A percentile compares a stretch with the other conserved stretches of the same genome.
Evolutionary conservation across 2,329 filamentous ascomycete genomes (phyloP).

Genomic region (Epichloe baconii): DNA sequence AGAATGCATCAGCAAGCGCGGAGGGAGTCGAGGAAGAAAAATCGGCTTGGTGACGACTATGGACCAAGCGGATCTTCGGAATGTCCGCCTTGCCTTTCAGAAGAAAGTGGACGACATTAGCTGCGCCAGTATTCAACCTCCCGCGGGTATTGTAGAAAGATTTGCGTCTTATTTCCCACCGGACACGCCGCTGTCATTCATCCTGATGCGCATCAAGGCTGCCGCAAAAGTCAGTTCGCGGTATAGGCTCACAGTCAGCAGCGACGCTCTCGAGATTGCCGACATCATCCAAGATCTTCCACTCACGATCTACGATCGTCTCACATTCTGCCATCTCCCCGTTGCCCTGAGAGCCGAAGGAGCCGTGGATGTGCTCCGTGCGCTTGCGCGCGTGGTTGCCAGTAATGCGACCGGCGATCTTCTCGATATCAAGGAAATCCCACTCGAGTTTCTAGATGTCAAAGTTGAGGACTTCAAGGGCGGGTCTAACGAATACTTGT

Average conservation of each 20-base stretch:
- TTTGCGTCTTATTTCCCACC: slow-evolving; percentile 75
- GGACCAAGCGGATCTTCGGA: slow-evolving; percentile 52
- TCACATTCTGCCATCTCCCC: slow-evolving; percentile 64
- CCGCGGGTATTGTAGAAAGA: slow-evolving; percentile 54
- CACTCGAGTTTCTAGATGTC: slow-evolving; percentile 62
- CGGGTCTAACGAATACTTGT: slow-evolving; percentile 43
- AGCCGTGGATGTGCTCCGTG: slow-evolving; percentile 39
- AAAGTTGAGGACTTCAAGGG: slow-evolving; percentile 28
- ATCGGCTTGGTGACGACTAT: slow-evolving; percentile 70
- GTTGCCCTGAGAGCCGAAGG: slow-evolving; percentile 38
- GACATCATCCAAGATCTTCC: slow-evolving; percentile 61
- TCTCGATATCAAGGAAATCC: slow-evolving; percentile 55
- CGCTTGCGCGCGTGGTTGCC: slow-evolving; percentile 58
- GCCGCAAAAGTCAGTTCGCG: slow-evolving; percentile 48
- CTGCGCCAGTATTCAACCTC: slow-evolving; percentile 63
- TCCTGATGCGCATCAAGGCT: slow-evolving; percentile 63
- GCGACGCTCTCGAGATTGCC: slow-evolving; percentile 51
- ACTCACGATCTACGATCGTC: slow-evolving; percentile 59
- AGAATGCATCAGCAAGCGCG: slow-evolving; percentile 7
- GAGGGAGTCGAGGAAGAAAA: slow-evolving; percentile 18
- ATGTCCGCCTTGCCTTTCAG: slow-evolving; percentile 50
- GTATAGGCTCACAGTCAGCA: slow-evolving; percentile 52
- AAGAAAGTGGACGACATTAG: slow-evolving; percentile 51
- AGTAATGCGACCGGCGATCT: slow-evolving; percentile 53
- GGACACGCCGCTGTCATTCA: slow-evolving; percentile 68